These are phyloP conservation scores for Blastomyces percursus DNA, from an alignment of 2,329 filamentous ascomycete genomes.

Conservation along the genomic window DNA sequence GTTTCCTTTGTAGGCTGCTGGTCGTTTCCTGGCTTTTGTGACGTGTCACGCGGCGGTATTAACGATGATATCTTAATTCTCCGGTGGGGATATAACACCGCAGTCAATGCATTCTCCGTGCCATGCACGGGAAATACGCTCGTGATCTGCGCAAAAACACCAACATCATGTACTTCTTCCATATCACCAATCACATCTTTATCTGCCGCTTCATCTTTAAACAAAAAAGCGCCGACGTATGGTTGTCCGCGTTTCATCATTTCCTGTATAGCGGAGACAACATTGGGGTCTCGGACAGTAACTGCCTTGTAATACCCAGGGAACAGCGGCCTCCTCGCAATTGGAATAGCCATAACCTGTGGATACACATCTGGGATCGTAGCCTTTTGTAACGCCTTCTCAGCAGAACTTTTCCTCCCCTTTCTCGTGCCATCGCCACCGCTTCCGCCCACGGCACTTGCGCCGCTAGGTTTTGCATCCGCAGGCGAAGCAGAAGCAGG, in stretches of 20 bases:
- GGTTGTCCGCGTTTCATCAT: conserved; percentile 96
- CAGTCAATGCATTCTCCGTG: conserved; percentile 74
- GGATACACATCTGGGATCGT: conserved; percentile 91
- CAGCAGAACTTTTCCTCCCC: conserved; percentile 55
- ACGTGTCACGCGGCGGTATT: conserved; percentile 51
- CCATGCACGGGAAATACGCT: conserved; percentile 81
- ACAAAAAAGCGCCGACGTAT: conserved; percentile 91
- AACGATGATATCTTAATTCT: conserved; percentile 82
- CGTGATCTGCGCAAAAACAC: conserved; percentile 95
- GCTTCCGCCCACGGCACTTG: conserved; percentile 47
- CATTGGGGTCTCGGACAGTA: conserved; percentile 85
- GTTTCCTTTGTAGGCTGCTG: conserved; percentile 33
- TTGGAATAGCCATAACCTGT: conserved; percentile 94
- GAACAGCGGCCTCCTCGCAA: conserved; percentile 84
- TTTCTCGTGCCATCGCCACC: conserved; percentile 35
- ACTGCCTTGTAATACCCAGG: conserved; percentile 99
- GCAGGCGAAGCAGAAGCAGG: conserved; percentile 24
- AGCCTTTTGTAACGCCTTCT: conserved; percentile 73
- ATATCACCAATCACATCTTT: conserved; percentile 84
- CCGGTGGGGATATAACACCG: conserved; percentile 90
- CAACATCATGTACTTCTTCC: conserved; percentile 88
- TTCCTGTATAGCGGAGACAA: conserved; percentile 84
- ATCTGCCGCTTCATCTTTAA: conserved; percentile 92
- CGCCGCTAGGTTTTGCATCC: conserved; percentile 45
- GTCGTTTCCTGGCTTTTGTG: conserved; percentile 24